Percentiles rank a stretch among this genome's conserved stretches.
phyloP scores from a whole-genome alignment of 83 land plant genomes.

The Picea mariana region DNA sequence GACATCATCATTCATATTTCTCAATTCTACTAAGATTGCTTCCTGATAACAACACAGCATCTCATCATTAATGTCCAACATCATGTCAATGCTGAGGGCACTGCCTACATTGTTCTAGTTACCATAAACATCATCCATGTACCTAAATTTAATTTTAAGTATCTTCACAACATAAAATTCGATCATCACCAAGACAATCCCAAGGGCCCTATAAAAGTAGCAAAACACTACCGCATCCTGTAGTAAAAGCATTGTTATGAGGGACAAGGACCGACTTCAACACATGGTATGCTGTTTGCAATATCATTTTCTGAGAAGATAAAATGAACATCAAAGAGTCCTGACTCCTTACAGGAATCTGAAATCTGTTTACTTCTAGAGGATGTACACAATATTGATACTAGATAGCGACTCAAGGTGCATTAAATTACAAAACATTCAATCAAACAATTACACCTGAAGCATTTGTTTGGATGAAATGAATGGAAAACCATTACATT shows the following conservation, averaged over 20 bases:
- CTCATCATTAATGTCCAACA: constrained; percentile 5
- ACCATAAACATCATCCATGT: background rate
- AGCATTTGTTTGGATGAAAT: background rate
- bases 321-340: background rate
- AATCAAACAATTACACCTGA: background rate
- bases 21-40: constrained; percentile 72
- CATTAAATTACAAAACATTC: background rate
- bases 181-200: background rate
- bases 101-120: background rate
- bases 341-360: background rate
- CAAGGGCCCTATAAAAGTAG: background rate
- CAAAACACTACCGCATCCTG: background rate
- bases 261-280: background rate
- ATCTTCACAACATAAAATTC: constrained; percentile 3
- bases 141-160: background rate
- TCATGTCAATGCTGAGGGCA: background rate
- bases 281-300: constrained; percentile 2
- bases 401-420: background rate
- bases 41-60: constrained; percentile 41
- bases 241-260: background rate
- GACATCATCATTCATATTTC: constrained; percentile 78
- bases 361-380: background rate
- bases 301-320: background rate
- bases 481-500: background rate
- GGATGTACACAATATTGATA: background rate